Conservation (phyloP, 352 stramenopile genomes). For the Globisporangium megalacanthum region DNA sequence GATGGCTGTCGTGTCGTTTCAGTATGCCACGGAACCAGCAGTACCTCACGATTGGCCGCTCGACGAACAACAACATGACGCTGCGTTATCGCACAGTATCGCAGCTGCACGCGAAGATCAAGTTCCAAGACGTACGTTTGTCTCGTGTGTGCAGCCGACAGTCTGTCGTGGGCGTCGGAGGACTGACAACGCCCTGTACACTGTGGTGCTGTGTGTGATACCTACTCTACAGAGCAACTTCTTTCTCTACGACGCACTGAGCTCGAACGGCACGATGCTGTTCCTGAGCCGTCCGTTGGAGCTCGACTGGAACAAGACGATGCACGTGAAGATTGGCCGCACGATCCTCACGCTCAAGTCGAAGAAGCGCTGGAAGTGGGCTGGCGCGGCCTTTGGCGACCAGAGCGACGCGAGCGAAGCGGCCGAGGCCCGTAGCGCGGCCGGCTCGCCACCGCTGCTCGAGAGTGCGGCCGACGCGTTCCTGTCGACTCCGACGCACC, state of each 20-base stretch:
- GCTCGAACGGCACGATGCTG: conserved; percentile 85
- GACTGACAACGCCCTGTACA: not conserved
- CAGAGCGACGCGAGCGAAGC: conserved; percentile 24
- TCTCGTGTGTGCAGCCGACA: not conserved
- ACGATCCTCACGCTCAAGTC: conserved; percentile 81
- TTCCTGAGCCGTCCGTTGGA: conserved; percentile 77
- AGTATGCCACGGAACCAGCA: conserved; percentile 60
- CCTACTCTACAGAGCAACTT: conserved; percentile 57
- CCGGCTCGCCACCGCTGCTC: not conserved
- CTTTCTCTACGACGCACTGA: conserved; percentile 62
- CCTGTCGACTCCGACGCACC: conserved; percentile 11
- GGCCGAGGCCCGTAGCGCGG: conserved; percentile 2
- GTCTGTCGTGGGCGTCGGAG: not conserved
- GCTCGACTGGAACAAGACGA: conserved; percentile 77
- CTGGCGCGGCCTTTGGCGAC: conserved; percentile 30
- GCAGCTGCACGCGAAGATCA: conserved; percentile 78
- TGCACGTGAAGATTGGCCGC: conserved; percentile 81
- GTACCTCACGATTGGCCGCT: conserved; percentile 72
- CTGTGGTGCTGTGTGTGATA: conserved; percentile 3
- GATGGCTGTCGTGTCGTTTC: conserved; percentile 3
- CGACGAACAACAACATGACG: conserved; percentile 84
- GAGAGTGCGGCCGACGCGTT: not conserved
- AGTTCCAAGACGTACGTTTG: conserved; percentile 68
- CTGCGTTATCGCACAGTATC: conserved; percentile 83
- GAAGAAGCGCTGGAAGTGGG: conserved; percentile 84